Percentiles rank a stretch among this genome's conserved stretches.
phyloP scores from a whole-genome alignment of 2,329 filamentous ascomycete genomes.

The Penicillium paneum region DNA sequence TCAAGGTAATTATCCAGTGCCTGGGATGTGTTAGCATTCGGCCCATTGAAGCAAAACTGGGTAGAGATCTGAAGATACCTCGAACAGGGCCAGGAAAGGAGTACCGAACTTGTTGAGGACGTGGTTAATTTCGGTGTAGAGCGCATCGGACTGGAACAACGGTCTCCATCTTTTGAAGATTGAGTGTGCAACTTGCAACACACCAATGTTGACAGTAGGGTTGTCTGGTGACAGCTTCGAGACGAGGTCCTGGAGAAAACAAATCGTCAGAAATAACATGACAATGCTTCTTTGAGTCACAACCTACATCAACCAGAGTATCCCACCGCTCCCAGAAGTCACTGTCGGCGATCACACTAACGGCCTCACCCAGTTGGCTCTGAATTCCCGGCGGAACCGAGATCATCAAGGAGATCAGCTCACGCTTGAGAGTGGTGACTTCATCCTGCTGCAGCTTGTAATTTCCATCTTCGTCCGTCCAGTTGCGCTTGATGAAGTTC shows the following conservation, averaged over 20 bases:
- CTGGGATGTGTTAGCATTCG: slow-evolving; percentile 30
- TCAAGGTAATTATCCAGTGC: slow-evolving; percentile 58
- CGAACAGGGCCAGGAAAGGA: slow-evolving; percentile 77
- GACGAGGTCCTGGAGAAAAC: slow-evolving; percentile 67
- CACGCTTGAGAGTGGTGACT: slow-evolving; percentile 85
- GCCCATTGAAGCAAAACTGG: background rate
- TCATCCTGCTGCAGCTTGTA: slow-evolving; percentile 83
- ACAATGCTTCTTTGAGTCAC: background rate
- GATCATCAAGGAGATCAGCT: slow-evolving; percentile 96
- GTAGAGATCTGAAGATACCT: slow-evolving; percentile 48
- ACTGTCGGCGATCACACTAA: slow-evolving; percentile 95
- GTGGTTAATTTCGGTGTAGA: slow-evolving; percentile 95
- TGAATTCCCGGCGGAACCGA: slow-evolving; percentile 82
- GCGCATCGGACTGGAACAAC: slow-evolving; percentile 84
- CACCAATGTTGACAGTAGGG: slow-evolving; percentile 82
- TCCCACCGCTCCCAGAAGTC: slow-evolving; percentile 97
- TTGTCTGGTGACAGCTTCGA: slow-evolving; percentile 79
- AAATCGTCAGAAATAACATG: slow-evolving; percentile 3
- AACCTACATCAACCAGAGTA: slow-evolving; percentile 75
- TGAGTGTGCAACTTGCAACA: slow-evolving; percentile 94
- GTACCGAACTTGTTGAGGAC: slow-evolving; percentile 80
- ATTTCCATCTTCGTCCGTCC: slow-evolving; percentile 91
- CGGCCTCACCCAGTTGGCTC: slow-evolving; percentile 90
- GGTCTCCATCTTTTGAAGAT: slow-evolving; percentile 97
- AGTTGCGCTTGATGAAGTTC: slow-evolving; percentile 93